phyloP scores from a whole-genome alignment of 1,284 basidiomycete genomes.

The Sporisorium reilianum region DNA sequence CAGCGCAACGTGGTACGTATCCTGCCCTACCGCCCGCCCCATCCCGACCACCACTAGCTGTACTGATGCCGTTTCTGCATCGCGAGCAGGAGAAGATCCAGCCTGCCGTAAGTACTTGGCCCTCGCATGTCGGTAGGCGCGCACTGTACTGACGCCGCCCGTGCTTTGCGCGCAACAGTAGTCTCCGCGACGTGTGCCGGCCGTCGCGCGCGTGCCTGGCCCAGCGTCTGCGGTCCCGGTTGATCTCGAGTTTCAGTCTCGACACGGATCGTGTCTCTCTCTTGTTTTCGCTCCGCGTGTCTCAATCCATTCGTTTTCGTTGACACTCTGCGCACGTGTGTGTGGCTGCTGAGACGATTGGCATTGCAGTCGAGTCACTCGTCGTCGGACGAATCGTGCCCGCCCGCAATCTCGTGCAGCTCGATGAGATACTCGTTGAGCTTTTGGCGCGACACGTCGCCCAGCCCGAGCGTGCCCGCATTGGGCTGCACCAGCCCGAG shows the following conservation, averaged over 20 bases:
- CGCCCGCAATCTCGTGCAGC: constrained; percentile 54
- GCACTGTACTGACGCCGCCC: too few relatives aligned
- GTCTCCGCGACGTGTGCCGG: constrained; percentile 19
- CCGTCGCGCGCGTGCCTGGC: background rate
- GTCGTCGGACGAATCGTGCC: constrained; percentile 26
- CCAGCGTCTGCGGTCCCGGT: background rate
- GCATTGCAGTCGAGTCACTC: constrained; percentile 1
- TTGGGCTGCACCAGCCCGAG: constrained; percentile 14
- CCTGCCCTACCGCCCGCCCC: background rate
- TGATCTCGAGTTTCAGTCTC: background rate
- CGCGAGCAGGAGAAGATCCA: background rate
- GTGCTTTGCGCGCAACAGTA: constrained; percentile 2
- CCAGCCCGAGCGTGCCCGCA: constrained; percentile 35
- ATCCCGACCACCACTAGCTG: background rate
- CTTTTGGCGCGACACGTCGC: constrained; percentile 53
- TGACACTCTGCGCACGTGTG: background rate
- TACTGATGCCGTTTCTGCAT: background rate
- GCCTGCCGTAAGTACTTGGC: constrained; percentile 9
- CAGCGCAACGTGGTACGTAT: constrained; percentile 32
- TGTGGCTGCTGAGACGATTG: background rate
- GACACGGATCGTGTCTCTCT: background rate
- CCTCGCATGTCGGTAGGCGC: too few relatives aligned
- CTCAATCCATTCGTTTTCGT: background rate
- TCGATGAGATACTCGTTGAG: constrained; percentile 65
- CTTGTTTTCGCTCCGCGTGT: background rate